Evolutionary conservation across 305 asterid species (phyloP), one percentile per base, ranked within the genome.

Genomic region (Fraxinus latifolia): DNA sequence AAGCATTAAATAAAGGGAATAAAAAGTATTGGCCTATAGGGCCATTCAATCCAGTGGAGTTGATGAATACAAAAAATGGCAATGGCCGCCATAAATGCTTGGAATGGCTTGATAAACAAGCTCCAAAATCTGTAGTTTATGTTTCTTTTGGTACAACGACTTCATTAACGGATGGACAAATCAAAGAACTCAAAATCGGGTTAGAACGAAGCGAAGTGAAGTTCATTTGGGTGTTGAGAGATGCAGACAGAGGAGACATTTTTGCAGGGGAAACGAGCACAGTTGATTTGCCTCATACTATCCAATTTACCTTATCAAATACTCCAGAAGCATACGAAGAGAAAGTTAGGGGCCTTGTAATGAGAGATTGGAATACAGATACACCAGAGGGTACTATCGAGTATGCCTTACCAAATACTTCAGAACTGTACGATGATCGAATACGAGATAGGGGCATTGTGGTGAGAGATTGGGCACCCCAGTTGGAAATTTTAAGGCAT

Each of bases 401-500:
- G 55, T 12, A 14, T 44, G n/a, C 55, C 55, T 44, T 44, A 12
- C 55, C n/a, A 44, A 44, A 44, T 44, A 44, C 17, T 3, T 44
- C n/a, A 44, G n/a, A 44, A 44, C n/a, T 44, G 15, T 44, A 44
- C 55, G 17, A 44, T 44, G 17, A 11, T 44, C 5, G 55, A 12
- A 14, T 12, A 44, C 1, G 55, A 44, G 15, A 12, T 44, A 44
- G 17, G n/a, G 55, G 55, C n/a, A 44, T 44, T 44, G 84, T 87
- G 62, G 88, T 85, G 70, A 76, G 84, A 34, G 87, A 85, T 23
- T 87, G 87, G 88, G 90, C 86, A 1, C 88, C 90, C 4, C 88
- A 87, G 84, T 79, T 83, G 1, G 87, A 85, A 15, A 85, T 87
- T 5, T 36, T 85, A 74, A 79, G 79, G 3, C 90, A 87, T 77